Evolutionary conservation across 1,284 basidiomycete genomes (phyloP).

Genomic region (Trametes hirsuta): DNA sequence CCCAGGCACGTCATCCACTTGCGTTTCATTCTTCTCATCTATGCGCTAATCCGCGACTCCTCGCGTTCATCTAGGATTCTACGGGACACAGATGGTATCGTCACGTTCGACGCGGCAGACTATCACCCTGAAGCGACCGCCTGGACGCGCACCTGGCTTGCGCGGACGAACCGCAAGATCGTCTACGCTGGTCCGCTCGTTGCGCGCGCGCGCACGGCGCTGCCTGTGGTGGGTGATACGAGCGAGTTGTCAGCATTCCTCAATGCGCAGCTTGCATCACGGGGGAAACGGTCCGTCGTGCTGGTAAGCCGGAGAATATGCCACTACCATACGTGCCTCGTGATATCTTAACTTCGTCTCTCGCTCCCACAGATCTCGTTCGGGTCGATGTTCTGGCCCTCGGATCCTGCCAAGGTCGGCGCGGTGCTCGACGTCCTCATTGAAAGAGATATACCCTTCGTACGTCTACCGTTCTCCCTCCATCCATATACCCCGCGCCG

Average conservation of each 20-base stretch:
- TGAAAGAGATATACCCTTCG: conserved; percentile 21
- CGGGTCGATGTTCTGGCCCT: conserved; percentile 23
- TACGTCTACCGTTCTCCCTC: not conserved
- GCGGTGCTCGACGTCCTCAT: conserved; percentile 18
- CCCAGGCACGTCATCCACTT: conserved; percentile 4
- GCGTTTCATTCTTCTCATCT: no score
- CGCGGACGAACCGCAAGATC: not conserved
- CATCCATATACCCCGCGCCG: not conserved
- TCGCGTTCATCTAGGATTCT: not conserved
- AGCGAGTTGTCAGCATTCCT: conserved; percentile 17
- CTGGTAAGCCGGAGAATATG: not conserved
- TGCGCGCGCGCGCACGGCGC: not conserved
- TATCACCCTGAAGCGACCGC: conserved; percentile 1
- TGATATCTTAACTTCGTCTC: not conserved
- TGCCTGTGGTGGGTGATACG: not conserved
- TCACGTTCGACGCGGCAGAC: not conserved
- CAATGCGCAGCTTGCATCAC: conserved; percentile 6
- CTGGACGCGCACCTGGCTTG: not conserved
- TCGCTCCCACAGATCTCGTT: conserved; percentile 17
- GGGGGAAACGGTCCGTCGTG: conserved; percentile 23
- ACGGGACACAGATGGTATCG: not conserved
- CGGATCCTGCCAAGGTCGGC: conserved; percentile 13
- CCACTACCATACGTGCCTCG: conserved; percentile 12
- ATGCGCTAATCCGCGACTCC: no score
- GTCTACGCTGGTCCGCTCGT: conserved; percentile 9